These are phyloP conservation scores for Pholiota molesta DNA, from an alignment of 768 basidiomycete genomes.

Conservation along the genomic window DNA sequence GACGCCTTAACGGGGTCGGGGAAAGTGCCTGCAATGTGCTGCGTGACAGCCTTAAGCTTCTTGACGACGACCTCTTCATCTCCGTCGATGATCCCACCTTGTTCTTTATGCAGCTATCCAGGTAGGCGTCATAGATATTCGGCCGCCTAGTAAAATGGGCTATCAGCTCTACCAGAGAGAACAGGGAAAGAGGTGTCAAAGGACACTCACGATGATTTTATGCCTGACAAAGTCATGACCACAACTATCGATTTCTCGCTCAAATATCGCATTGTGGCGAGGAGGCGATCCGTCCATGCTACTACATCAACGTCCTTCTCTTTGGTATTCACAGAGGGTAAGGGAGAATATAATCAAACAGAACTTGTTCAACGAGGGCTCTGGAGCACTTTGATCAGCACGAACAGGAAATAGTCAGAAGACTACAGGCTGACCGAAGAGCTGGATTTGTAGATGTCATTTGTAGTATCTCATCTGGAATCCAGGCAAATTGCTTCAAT, in stretches of 20 bases:
- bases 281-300: constrained; percentile 83
- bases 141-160: constrained; percentile 53
- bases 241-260: constrained; percentile 60
- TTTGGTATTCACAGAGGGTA: constrained; percentile 56
- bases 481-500: constrained; percentile 87
- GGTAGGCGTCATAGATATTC: constrained; percentile 65
- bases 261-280: constrained; percentile 72
- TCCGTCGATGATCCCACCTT: constrained; percentile 93
- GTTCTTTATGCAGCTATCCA: constrained; percentile 75
- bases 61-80: constrained; percentile 66
- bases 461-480: constrained; percentile 74
- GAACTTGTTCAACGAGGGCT: constrained; percentile 62
- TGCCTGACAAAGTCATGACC: constrained; percentile 60
- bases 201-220: constrained; percentile 62
- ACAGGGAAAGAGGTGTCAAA: constrained; percentile 3
- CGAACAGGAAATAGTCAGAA: not conserved
- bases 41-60: constrained; percentile 56
- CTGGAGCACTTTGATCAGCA: constrained; percentile 32
- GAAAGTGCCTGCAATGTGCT: constrained; percentile 64
- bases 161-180: constrained; percentile 1
- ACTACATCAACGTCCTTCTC: constrained; percentile 70
- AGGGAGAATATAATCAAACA: constrained; percentile 78
- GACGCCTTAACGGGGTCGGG: constrained; percentile 73
- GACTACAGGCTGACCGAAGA: constrained; percentile 48
- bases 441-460: constrained; percentile 55